Conservation (phyloP, 2,329 filamentous ascomycete genomes). For the Fusarium metavorans region DNA sequence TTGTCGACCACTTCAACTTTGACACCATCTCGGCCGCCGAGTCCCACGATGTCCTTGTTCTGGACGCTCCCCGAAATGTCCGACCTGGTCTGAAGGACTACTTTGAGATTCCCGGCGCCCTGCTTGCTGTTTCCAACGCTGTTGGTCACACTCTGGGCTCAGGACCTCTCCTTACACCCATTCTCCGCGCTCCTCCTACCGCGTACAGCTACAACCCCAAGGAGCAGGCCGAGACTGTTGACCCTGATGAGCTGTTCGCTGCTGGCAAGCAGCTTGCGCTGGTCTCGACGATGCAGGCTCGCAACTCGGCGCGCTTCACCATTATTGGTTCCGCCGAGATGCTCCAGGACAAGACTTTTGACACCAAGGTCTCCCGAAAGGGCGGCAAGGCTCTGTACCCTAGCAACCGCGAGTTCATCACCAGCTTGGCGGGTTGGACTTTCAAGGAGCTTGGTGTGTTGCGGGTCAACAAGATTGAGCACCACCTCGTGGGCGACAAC, state of each 20-base stretch:
- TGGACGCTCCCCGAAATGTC: constrained; percentile 74
- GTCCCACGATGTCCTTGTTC: constrained; percentile 87
- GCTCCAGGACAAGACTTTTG: constrained; percentile 90
- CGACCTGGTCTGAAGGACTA: constrained; percentile 80
- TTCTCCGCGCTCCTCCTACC: constrained; percentile 84
- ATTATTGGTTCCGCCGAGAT: constrained; percentile 89
- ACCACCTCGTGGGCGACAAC: constrained; percentile 71
- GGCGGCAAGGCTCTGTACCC: constrained; percentile 68
- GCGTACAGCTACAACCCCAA: constrained; percentile 96
- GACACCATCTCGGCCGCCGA: constrained; percentile 82
- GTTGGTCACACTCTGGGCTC: constrained; percentile 86
- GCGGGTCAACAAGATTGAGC: constrained; percentile 84
- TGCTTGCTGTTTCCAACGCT: constrained; percentile 84
- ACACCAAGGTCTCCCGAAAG: constrained; percentile 77
- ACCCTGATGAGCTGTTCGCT: constrained; percentile 83
- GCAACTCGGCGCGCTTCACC: constrained; percentile 91
- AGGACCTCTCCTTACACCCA: constrained; percentile 80
- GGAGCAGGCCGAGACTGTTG: constrained; percentile 77
- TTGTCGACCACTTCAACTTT: constrained; percentile 97
- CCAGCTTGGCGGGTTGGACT: constrained; percentile 89
- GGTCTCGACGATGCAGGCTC: constrained; percentile 88
- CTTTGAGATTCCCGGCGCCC: constrained; percentile 68
- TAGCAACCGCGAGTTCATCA: constrained; percentile 86
- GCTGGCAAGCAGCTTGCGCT: constrained; percentile 86
- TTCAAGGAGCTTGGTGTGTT: constrained; percentile 95